These are phyloP conservation scores for Tranzscheliella williamsii DNA, from an alignment of 1,284 basidiomycete species.

Conservation along the genomic window DNA sequence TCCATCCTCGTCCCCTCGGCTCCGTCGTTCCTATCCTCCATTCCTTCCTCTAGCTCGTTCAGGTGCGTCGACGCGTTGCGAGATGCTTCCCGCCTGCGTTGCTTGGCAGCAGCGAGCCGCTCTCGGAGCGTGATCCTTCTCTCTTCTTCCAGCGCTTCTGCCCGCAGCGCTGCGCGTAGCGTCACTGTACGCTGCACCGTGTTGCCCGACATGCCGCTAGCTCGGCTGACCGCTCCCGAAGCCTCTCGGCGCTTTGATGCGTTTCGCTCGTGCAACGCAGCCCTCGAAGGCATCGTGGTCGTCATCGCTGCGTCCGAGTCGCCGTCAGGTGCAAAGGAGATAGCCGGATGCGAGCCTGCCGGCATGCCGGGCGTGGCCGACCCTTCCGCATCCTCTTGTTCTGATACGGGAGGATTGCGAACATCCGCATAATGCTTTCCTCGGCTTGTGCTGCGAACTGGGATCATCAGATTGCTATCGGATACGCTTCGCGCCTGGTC, in stretches of 20 bases:
- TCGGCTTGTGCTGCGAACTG: conserved; percentile 22
- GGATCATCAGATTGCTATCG: conserved; percentile 23
- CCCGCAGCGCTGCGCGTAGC: conserved; percentile 43
- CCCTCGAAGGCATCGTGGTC: not conserved
- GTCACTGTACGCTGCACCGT: conserved; percentile 39
- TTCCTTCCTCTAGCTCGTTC: conserved; percentile 11
- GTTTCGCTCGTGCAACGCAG: conserved; percentile 4
- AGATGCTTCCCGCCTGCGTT: conserved; percentile 17
- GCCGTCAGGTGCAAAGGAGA: conserved; percentile 2
- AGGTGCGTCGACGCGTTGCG: conserved; percentile 10
- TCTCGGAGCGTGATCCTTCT: conserved; percentile 32
- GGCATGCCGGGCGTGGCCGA: not conserved
- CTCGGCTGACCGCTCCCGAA: conserved; percentile 25
- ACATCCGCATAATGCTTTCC: too few relatives aligned
- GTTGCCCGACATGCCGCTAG: conserved; percentile 24
- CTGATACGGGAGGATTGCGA: too few relatives aligned
- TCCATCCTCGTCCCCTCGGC: not conserved
- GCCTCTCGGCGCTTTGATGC: conserved; percentile 23
- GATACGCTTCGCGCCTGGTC: too few relatives aligned
- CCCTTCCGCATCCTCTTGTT: too few relatives aligned
- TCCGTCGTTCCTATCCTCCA: conserved; percentile 8
- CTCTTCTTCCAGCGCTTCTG: conserved; percentile 53
- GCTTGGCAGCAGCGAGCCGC: conserved; percentile 12
- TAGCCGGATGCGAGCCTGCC: not conserved
- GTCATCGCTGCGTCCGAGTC: conserved; percentile 5